Evolutionary conservation across 805 yeast genomes (phyloP).

Genomic region (Wickerhamiella musiphila): DNA sequence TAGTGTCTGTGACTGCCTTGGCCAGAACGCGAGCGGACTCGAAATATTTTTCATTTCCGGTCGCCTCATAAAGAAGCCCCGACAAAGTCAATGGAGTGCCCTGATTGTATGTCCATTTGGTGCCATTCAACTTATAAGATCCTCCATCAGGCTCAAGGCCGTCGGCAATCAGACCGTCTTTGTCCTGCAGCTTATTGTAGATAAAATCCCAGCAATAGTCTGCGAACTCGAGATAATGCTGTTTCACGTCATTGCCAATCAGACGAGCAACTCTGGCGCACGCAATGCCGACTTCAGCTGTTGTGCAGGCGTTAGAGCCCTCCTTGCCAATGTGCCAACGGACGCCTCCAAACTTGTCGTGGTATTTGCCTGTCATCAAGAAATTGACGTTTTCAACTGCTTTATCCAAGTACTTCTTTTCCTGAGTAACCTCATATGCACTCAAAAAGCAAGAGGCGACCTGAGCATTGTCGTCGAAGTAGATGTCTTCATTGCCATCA

Average conservation of each 20-base stretch:
- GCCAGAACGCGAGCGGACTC: conserved; percentile 25
- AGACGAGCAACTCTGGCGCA: conserved; percentile 39
- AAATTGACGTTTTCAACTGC: conserved; percentile 43
- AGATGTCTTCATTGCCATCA: conserved; percentile 44
- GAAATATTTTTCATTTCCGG: conserved; percentile 35
- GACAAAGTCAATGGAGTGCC: conserved; percentile 48
- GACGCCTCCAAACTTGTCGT: conserved; percentile 39
- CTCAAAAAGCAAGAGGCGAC: conserved; percentile 46
- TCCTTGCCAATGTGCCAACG: conserved; percentile 47
- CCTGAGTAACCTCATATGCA: conserved; percentile 51
- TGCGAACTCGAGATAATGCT: conserved; percentile 39
- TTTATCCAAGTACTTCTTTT: conserved; percentile 33
- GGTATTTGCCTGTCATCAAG: conserved; percentile 41
- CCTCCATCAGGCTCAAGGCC: conserved; percentile 32
- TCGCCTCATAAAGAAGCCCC: conserved; percentile 31
- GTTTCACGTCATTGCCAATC: conserved; percentile 22
- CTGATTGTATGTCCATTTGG: conserved; percentile 50
- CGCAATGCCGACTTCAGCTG: conserved; percentile 49
- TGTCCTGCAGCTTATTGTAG: conserved; percentile 33
- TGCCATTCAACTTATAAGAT: conserved; percentile 28
- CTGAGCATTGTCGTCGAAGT: conserved; percentile 64
- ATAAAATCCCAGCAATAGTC: conserved; percentile 42
- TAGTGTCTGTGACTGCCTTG: conserved; percentile 39
- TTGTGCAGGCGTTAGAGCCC: conserved; percentile 48
- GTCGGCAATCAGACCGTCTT: conserved; percentile 41